Base-by-base conservation (phyloP, 192 early-diverging fungal genomes). In the Linderina pennispora region DNA sequence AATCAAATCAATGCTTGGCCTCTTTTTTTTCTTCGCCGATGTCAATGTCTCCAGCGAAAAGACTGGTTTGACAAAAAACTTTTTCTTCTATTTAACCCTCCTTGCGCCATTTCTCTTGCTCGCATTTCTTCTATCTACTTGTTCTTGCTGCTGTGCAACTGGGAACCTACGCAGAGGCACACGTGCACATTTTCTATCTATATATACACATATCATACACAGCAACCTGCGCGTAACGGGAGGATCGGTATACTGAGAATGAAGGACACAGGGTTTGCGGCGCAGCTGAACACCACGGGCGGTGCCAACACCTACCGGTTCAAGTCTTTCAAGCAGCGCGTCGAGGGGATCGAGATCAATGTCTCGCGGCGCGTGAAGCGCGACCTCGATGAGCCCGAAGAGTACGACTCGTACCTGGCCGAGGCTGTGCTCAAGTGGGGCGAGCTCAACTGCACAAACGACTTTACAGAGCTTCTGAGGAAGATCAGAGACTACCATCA, bases 371-470 rank as follows among this genome's bases (percentile, higher is more conserved):
- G 77, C 56, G 74, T 83, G 31, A 65, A 80, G 22, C 43, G 62
- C 14, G 72, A 79, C 42, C 74, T 82, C 41, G 76, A 81, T 31
- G 65, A 82, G 50, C 63, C 76, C 14, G 64, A 78, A 28, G 62
- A 76, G 25, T 59, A 79, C 46, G 82, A 80, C 31, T 90, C 89
- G 26, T 96, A 83, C 57, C 96, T 97, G 62, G 76, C 82, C 43
- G 87, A 94, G 48, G 72, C 82, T 0, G 49, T 96, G n/a, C 72
- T 77, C 16, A 76, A 81, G 45, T 94, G 90, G 89, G 75, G 67
- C 37, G 96, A 99, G 43, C 75, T 92, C n/a, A 96, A 99, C 65
- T 75, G 86, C 48, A 93, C 96, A 3, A 75, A 66, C 23, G 78
- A 87, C 41, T 99, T 90, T 59, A 77, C 76, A 6, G 66, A 64